phyloP scores from a whole-genome alignment of 2,329 filamentous ascomycete genomes.

The Myriangium duriaei region DNA sequence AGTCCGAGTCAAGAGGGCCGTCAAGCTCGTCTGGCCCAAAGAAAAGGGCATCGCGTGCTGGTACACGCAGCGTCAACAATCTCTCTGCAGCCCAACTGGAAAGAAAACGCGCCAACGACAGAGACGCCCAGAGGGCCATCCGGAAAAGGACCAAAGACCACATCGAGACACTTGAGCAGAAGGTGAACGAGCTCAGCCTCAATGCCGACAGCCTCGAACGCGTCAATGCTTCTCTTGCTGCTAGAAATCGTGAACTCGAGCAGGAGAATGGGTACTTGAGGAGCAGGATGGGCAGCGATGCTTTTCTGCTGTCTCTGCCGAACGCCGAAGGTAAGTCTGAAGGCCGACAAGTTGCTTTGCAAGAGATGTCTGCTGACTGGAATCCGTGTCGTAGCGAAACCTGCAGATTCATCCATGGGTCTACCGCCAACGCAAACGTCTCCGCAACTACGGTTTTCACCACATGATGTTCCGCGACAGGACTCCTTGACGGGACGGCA shows the following conservation, averaged over 20 bases:
- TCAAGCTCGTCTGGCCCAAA: conserved; percentile 18
- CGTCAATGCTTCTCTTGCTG: conserved; percentile 36
- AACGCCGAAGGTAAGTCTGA: conserved; percentile 5
- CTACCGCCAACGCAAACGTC: conserved; percentile 6
- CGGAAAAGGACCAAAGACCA: conserved; percentile 47
- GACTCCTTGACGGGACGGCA: conserved; percentile 4
- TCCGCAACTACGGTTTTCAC: conserved; percentile 3
- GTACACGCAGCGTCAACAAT: conserved; percentile 44
- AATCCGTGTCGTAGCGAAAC: not conserved
- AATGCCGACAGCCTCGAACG: conserved; percentile 35
- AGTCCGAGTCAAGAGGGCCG: conserved; percentile 11
- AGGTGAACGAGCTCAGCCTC: conserved; percentile 39
- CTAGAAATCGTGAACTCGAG: conserved; percentile 42
- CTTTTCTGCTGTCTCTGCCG: conserved; percentile 17
- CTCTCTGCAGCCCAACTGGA: conserved; percentile 46
- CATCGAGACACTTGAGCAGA: conserved; percentile 44
- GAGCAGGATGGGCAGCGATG: conserved; percentile 35
- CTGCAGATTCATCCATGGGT: conserved; percentile 6
- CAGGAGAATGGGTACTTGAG: conserved; percentile 42
- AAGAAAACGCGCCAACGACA: conserved; percentile 47
- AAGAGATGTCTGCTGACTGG: not conserved
- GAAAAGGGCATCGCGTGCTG: conserved; percentile 40
- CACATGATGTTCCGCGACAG: conserved; percentile 4
- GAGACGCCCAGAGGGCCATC: conserved; percentile 48
- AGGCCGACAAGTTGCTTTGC: not conserved